Conservation (phyloP, 148 eudicot genomes). For the Rhododendron simsii region DNA sequence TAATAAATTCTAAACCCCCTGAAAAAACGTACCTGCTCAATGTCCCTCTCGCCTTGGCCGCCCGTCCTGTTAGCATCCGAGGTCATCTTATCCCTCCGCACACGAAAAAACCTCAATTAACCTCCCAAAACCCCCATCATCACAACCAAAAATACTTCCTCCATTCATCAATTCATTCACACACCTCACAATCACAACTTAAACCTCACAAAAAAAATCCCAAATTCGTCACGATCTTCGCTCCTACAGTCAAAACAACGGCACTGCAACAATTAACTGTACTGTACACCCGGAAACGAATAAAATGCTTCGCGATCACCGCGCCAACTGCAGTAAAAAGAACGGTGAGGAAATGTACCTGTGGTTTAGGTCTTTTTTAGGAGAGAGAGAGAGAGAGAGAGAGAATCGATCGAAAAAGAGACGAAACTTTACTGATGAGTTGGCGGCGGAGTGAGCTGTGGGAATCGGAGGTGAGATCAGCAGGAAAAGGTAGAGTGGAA, state of each 20-base stretch:
- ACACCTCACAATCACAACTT: background rate
- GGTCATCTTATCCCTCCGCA: conserved; percentile 41
- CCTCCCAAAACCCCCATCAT: conserved; percentile 19
- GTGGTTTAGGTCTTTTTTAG: background rate
- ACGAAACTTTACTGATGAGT: conserved; percentile 9
- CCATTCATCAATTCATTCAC: conserved; percentile 30
- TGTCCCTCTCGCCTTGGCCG: conserved; percentile 59
- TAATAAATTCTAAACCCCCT: background rate
- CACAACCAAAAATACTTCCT: conserved; percentile 28
- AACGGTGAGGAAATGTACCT: background rate
- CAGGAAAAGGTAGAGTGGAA: conserved; percentile 11
- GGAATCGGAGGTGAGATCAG: conserved; percentile 21
- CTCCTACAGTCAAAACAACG: conserved; percentile 3
- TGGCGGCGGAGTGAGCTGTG: conserved; percentile 15
- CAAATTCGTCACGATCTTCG: conserved; percentile 15
- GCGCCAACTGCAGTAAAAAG: background rate
- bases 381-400: background rate
- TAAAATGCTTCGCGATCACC: background rate
- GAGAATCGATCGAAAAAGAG: background rate
- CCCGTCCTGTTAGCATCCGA: conserved; percentile 54
- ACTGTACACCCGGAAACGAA: background rate
- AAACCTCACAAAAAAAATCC: background rate
- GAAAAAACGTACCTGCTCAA: conserved; percentile 53
- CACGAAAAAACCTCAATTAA: conserved; percentile 8
- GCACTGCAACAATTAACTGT: background rate